Evolutionary conservation across 805 yeast species (phyloP), one percentile per base, ranked within the genome.

Genomic region (Ogataea corticis): DNA sequence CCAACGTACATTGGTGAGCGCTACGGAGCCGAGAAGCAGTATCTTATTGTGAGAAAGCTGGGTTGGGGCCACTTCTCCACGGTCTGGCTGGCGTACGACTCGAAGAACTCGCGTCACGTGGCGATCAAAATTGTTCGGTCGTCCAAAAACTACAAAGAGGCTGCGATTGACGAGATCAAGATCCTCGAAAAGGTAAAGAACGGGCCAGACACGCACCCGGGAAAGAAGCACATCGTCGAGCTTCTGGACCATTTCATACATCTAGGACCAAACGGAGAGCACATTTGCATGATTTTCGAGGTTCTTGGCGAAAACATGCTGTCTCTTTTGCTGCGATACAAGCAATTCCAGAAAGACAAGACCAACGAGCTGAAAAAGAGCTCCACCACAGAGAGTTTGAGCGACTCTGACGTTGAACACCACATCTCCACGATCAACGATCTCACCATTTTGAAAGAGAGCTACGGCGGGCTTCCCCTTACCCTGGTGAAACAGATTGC

Each of bases 31-130:
- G 61, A 67, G 38, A 65, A 70, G 44, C 67, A 72, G 44, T 80
- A 80, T 58, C 57, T 66, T 7, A 64, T 80, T 19, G 67, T 78
- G 16, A 65, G 85, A 23, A 82, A 82, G 59, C 65, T 82, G 7
- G 88, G 88, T 2, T 80, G 85, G 85, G 87, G 88, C 29, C 85
- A 82, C 56, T 82, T 82, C 54, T 77, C 84, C 32, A 81, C 87
- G 1, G 87, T 82, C n/a, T 82, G 87, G 87, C 61, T 82, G 23
- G 85, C 85, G 1, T 63, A 59, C 41, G 77, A 75, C 42, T 50
- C 62, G 2, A 44, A 52, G 2, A 34, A 55, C 13, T 66, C 67
- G 14, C 58, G 68, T 23, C 83, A 79, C 54, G 84, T 79, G 46
- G 87, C 87, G 17, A 69, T 82, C 53, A 82, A 82, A 56, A 76